Evolutionary conservation across 1,139 yeast genomes (phyloP).

Genomic region (Yueomyces sp.): DNA sequence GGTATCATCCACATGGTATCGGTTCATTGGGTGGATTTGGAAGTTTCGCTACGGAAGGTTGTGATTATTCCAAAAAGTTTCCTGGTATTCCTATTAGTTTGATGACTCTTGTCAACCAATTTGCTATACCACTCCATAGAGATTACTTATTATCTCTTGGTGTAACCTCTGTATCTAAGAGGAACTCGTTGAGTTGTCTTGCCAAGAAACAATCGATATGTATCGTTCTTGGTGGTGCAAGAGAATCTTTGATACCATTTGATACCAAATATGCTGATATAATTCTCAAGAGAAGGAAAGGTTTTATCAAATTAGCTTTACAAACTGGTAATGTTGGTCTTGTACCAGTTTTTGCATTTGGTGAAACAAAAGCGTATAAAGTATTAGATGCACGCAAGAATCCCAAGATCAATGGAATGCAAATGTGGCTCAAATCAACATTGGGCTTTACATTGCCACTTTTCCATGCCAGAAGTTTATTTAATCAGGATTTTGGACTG

Average conservation of each 20-base stretch:
- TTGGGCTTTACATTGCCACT: constrained; percentile 83
- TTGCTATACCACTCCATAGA: constrained; percentile 75
- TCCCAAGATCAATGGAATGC: constrained; percentile 45
- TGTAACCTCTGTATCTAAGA: constrained; percentile 70
- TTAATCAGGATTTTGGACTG: constrained; percentile 85
- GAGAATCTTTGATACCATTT: constrained; percentile 66
- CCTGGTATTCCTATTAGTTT: constrained; percentile 77
- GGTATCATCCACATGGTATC: constrained; percentile 95
- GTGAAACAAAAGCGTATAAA: constrained; percentile 74
- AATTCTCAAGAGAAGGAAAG: constrained; percentile 68
- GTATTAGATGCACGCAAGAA: constrained; percentile 43
- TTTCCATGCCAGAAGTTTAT: constrained; percentile 84
- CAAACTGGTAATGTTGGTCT: constrained; percentile 63
- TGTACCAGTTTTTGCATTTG: constrained; percentile 87
- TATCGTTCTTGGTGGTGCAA: constrained; percentile 92
- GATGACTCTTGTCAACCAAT: constrained; percentile 73
- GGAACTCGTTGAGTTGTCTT: constrained; percentile 56
- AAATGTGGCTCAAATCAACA: constrained; percentile 54
- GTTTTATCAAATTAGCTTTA: constrained; percentile 79
- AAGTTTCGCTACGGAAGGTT: constrained; percentile 70
- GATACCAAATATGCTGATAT: constrained; percentile 46
- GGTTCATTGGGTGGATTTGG: constrained; percentile 91
- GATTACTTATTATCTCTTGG: constrained; percentile 79
- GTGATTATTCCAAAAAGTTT: constrained; percentile 50
- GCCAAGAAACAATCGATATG: constrained; percentile 67